phyloP scores from a whole-genome alignment of 2,329 filamentous ascomycete genomes.

The Lachnellula arida region DNA sequence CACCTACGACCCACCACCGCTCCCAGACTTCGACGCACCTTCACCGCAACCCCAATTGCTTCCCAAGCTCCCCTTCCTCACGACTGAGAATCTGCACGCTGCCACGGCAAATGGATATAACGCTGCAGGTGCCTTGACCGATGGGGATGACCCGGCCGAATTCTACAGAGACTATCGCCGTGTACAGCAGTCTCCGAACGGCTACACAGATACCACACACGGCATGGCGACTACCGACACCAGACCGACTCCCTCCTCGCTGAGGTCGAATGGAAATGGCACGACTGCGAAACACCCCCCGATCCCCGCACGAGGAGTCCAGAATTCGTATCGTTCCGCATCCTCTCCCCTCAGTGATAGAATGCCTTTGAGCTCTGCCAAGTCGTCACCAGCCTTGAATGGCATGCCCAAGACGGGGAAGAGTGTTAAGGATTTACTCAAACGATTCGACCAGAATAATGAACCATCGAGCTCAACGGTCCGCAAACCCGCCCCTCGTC shows the following conservation, averaged over 20 bases:
- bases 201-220: constrained; percentile 18
- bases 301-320: constrained; percentile 38
- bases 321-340: constrained; percentile 46
- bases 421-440: constrained; percentile 76
- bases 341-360: constrained; percentile 49
- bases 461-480: constrained; percentile 34
- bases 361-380: constrained; percentile 18
- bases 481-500: constrained; percentile 18
- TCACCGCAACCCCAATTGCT: constrained; percentile 21
- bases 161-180: constrained; percentile 45
- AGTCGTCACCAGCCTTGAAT: constrained; percentile 23
- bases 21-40: constrained; percentile 18
- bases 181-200: constrained; percentile 27
- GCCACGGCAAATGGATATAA: constrained; percentile 22
- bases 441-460: constrained; percentile 66
- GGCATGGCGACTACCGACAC: constrained; percentile 34
- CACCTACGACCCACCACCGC: constrained; percentile 21
- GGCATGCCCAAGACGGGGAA: constrained; percentile 20
- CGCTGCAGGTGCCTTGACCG: constrained; percentile 14
- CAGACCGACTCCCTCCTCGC: constrained; percentile 36
- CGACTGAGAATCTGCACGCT: constrained; percentile 25
- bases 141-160: constrained; percentile 38
- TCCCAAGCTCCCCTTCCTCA: constrained; percentile 27
- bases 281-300: constrained; percentile 45
- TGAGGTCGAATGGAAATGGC: constrained; percentile 48